Base-by-base conservation (phyloP, 345 rosid species). In the Carallia pectinifolia region DNA sequence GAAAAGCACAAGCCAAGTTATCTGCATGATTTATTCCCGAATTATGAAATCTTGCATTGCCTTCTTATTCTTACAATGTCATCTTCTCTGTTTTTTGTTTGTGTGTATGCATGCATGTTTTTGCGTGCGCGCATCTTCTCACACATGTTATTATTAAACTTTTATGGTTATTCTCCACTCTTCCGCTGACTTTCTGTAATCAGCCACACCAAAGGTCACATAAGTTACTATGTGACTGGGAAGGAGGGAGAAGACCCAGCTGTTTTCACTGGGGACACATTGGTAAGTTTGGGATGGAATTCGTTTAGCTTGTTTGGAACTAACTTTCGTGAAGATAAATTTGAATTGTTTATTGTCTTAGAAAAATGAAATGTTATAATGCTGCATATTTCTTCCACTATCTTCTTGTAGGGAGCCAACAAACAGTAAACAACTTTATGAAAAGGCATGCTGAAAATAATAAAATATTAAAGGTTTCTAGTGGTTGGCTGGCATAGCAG, bases 181-280 rank as follows among this genome's bases (percentile, higher is more conserved):
- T 61, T 68, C 8, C 31, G 37, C 27, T 67, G 33, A 10, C 27
- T 82, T 71, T 53, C 71, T 74, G 29, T 77, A 38, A 9, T 71
- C 84, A 88, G 96, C 80, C 96, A 90, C 74, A 90, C 98, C 34
- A 90, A 86, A 77, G 98, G 97, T 64, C 97, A 93, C 85, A 89
- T 90, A 71, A 89, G 96, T 74, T 90, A 90, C 77, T 92, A 85
- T 75, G 81, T 89, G 47, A 90, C 92, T 0, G 77, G 84, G 30
- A 82, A 79, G 58, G 96, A 81, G 52, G 90, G 75, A 54, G 90
- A 89, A 64, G 82, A 61, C 72, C 88, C 92, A 3, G 93, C 88
- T 48, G 97, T 89, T 69, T 93, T 93, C 81, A 93, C 97, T 3
- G 98, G 98, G 52, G 98, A 93, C 74, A 93, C 98, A 3, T 81